Conservation (phyloP, 331 rosid genomes). For the Stylosanthes scabra region DNA sequence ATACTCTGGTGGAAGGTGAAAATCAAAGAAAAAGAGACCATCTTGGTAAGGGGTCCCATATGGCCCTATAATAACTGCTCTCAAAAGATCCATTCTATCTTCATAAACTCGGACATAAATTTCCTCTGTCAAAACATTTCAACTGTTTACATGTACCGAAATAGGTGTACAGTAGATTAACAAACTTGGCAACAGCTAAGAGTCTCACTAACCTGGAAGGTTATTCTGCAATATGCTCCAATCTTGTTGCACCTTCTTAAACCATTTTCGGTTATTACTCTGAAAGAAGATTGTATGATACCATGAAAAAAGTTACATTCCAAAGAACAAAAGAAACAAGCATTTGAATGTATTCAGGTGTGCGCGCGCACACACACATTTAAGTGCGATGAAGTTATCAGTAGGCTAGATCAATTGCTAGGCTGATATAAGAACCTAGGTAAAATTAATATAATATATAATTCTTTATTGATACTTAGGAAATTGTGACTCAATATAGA, state of each 20-base stretch:
- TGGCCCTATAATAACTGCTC: conserved; percentile 98
- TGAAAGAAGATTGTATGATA: conserved; percentile 47
- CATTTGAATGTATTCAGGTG: conserved; percentile 9
- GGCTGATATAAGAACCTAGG: conserved; percentile 30
- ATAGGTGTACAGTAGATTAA: conserved; percentile 17
- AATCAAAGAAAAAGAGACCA: conserved; percentile 97
- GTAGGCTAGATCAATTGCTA: conserved; percentile 6
- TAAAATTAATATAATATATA: conserved; percentile 7
- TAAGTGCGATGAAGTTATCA: conserved; percentile 11
- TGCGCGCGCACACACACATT: neutral
- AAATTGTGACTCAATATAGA: neutral
- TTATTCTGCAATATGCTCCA: conserved; percentile 97
- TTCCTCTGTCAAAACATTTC: conserved; percentile 67
- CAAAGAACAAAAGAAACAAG: conserved; percentile 32
- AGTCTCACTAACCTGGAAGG: conserved; percentile 73
- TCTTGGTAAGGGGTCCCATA: conserved; percentile 99
- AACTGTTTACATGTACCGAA: conserved; percentile 35
- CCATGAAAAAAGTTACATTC: conserved; percentile 26
- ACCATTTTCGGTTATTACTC: conserved; percentile 83
- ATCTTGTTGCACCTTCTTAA: conserved; percentile 96
- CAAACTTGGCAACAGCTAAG: conserved; percentile 35
- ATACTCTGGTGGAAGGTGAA: conserved; percentile 96
- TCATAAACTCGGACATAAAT: conserved; percentile 93
- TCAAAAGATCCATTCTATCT: conserved; percentile 94
- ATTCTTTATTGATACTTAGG: conserved; percentile 3